Conservation (phyloP, 805 yeast genomes). For the Saccharomyces mikatae region DNA sequence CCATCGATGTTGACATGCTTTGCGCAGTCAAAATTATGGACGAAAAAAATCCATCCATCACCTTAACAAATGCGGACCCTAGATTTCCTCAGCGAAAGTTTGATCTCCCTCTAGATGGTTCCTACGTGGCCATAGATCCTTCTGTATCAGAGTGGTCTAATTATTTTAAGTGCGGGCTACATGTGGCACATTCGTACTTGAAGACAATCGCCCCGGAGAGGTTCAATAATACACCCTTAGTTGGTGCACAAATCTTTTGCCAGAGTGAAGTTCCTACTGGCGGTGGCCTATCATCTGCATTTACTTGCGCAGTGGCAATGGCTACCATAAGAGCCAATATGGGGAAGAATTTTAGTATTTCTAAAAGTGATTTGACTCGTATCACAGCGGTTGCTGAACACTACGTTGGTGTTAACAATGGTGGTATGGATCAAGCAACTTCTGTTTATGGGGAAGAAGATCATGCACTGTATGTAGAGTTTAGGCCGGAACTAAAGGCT, state of each 20-base stretch:
- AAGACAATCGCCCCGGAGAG: conserved; percentile 26
- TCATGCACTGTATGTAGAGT: conserved; percentile 53
- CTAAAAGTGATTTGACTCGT: conserved; percentile 46
- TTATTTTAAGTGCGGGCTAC: conserved; percentile 57
- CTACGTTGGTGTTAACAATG: conserved; percentile 65
- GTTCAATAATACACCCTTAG: conserved; percentile 25
- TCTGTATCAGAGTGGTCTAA: conserved; percentile 51
- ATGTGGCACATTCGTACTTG: conserved; percentile 48
- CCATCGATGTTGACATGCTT: conserved; percentile 57
- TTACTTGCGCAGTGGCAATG: conserved; percentile 56
- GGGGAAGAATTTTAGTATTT: conserved; percentile 27
- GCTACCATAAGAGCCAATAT: conserved; percentile 49
- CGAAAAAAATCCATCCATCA: conserved; percentile 18
- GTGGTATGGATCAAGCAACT: conserved; percentile 79
- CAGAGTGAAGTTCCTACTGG: conserved; percentile 68
- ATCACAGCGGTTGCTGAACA: conserved; percentile 63
- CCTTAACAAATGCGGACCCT: conserved; percentile 30
- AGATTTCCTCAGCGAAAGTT: conserved; percentile 33
- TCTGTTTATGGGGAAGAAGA: conserved; percentile 53
- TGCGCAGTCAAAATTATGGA: conserved; percentile 38
- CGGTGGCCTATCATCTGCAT: conserved; percentile 64
- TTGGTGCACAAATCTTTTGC: conserved; percentile 45
- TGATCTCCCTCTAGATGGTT: conserved; percentile 36
- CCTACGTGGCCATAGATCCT: conserved; percentile 40
- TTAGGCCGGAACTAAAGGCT: conserved; percentile 50